These are phyloP conservation scores for Tylopilus sp. DNA, from an alignment of 768 basidiomycete species.

Conservation along the genomic window DNA sequence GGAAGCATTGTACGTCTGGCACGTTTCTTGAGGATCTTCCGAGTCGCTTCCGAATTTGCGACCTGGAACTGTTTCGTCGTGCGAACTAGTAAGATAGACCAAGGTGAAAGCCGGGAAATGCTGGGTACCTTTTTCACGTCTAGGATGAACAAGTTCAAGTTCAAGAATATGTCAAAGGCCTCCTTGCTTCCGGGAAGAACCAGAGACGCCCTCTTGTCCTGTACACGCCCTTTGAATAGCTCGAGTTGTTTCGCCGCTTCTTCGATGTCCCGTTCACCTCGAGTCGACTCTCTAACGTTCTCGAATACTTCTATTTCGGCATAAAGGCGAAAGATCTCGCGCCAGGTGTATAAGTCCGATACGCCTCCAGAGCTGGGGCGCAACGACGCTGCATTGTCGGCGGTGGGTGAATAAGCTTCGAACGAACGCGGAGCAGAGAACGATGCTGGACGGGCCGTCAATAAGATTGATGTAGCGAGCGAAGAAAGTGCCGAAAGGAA, in stretches of 20 bases:
- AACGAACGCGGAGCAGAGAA: constrained; percentile 30
- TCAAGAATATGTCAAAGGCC: constrained; percentile 67
- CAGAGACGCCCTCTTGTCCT: constrained; percentile 48
- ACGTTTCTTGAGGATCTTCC: constrained; percentile 95
- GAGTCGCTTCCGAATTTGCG: constrained; percentile 84
- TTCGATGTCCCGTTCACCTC: constrained; percentile 67
- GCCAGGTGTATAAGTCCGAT: constrained; percentile 80
- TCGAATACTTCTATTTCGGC: constrained; percentile 86
- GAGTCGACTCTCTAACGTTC: constrained; percentile 53
- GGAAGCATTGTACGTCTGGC: constrained; percentile 85
- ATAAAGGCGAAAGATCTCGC: constrained; percentile 87
- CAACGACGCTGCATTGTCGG: constrained; percentile 29
- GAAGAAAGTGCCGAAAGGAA: constrained; percentile 47
- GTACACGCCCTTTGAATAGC: constrained; percentile 59
- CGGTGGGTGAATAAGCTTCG: constrained; percentile 30
- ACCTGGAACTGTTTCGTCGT: constrained; percentile 58
- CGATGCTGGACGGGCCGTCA: constrained; percentile 32
- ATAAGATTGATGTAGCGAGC: constrained; percentile 41
- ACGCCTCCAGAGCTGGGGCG: constrained; percentile 36
- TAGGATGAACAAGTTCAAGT: constrained; percentile 74
- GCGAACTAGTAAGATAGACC: background rate
- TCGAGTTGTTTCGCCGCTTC: constrained; percentile 67
- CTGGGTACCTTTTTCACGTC: constrained; percentile 71
- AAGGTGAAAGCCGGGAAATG: background rate
- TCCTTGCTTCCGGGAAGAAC: constrained; percentile 52